Evolutionary conservation across 257 asterid species (phyloP), one percentile per base, ranked within the genome.

Genomic region (Anisodus acutangulus): DNA sequence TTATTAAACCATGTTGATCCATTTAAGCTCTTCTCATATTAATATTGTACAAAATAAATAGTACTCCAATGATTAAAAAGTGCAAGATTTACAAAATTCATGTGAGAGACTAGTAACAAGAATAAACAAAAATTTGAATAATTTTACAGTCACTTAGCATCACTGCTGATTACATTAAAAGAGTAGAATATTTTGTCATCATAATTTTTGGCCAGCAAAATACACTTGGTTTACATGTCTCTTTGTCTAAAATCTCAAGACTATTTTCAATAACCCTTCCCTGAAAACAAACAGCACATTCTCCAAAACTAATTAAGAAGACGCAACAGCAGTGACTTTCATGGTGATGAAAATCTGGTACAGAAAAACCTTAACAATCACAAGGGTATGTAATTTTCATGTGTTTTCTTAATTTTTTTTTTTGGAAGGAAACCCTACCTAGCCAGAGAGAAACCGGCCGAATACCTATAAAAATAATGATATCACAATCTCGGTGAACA

Each of bases 141-240:
- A 10, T 41, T 69, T 39, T 26, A 35, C 6, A 66, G 74, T 35
- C 74, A 35, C 6, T 31, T 31, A 31, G 47, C 10, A 67, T 37
- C 76, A 67, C 22, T 67, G 78, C 78, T 1, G 78, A 69, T 69
- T 69, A 37, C 54, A 39, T 69, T 16, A 69, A 15, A 69, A 31
- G 35, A 1, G 35, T 31, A 31, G 35, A 31, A 31, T 31, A 31
- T 31, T 31, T 31, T 31, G 35, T 31, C 35, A 31, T 31, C 35
- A 31, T 31, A 31, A 31, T 31, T 0, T 31, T 31, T 31, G 35
- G 35, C 35, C 35, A 31, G 35, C 35, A 31, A 31, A 31, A 31
- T 31, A 31, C 35, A 31, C 35, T 31, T 31, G 35, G 35, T 31
- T 31, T 31, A 31, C 35, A 31, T 31, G 35, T 31, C 35, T 31